Percentiles rank a stretch among this genome's conserved stretches.
phyloP scores from a whole-genome alignment of 305 asterid species.

The Monarda citriodora region DNA sequence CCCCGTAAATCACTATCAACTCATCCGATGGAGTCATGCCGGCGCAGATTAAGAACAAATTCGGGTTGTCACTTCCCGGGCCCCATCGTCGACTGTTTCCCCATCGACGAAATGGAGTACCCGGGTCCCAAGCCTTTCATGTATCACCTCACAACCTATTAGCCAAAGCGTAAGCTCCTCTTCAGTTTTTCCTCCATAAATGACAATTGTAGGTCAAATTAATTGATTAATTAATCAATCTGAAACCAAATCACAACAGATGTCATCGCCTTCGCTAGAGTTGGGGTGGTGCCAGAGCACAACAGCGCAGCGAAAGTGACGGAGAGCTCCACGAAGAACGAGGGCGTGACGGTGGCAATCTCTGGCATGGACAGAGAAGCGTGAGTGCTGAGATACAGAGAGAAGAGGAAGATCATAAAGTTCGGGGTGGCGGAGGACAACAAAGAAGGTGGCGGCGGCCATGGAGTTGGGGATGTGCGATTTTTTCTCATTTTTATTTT shows the following conservation, averaged over 20 bases:
- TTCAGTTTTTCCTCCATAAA: no score
- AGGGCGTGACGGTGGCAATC: conserved; percentile 38
- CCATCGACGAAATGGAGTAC: conserved; percentile 60
- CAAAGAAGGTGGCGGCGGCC: no score
- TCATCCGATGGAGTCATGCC: conserved; percentile 79
- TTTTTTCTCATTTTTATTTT: no score
- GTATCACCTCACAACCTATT: conserved; percentile 71
- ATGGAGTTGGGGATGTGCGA: no score
- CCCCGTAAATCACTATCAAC: no score
- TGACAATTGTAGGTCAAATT: no score
- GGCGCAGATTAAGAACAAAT: conserved; percentile 42
- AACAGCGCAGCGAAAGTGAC: conserved; percentile 49
- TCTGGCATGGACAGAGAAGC: conserved; percentile 79
- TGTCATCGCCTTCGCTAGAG: conserved; percentile 69
- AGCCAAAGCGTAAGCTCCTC: conserved; percentile 76
- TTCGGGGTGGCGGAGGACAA: no score
- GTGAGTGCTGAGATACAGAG: conserved; percentile 81
- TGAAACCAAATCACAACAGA: conserved; percentile 12
- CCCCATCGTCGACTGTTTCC: conserved; percentile 70
- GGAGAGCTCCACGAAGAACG: conserved; percentile 29
- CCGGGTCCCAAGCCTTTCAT: conserved; percentile 58
- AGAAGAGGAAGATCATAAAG: conserved; percentile 84
- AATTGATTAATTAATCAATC: neutral
- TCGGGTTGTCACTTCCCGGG: conserved; percentile 43
- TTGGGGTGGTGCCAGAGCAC: conserved; percentile 84